Conservation (phyloP, 371 early-diverging fungal genomes). For the Haplosporangium sp. region DNA sequence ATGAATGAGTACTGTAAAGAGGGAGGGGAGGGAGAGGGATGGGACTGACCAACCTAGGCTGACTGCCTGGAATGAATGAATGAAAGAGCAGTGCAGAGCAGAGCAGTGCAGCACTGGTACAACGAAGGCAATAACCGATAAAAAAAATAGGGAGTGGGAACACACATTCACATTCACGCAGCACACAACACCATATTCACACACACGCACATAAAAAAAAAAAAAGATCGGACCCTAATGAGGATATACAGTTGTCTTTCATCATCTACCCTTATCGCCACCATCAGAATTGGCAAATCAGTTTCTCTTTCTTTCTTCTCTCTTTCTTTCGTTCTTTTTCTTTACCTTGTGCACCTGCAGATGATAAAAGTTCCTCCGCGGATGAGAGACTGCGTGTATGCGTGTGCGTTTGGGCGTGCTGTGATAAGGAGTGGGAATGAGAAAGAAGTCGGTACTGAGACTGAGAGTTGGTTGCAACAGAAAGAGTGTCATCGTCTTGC, state of each 20-base stretch:
- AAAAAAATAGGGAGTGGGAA: too few relatives aligned
- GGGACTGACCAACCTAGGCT: too few relatives aligned
- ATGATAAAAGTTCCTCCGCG: neutral
- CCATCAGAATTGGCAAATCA: neutral
- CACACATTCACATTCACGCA: too few relatives aligned
- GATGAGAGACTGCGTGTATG: too few relatives aligned
- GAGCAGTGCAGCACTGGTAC: too few relatives aligned
- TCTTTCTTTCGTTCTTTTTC: neutral
- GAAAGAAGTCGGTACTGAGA: neutral
- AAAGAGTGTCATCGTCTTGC: neutral
- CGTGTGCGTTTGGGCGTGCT: neutral
- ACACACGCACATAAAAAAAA: too few relatives aligned
- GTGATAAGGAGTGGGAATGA: neutral
- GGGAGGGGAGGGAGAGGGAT: neutral
- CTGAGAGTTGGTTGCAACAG: neutral
- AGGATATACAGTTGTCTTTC: neutral
- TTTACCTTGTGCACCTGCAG: neutral
- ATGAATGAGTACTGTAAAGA: neutral
- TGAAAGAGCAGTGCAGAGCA: neutral
- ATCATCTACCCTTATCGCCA: neutral
- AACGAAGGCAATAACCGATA: too few relatives aligned
- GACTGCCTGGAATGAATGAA: neutral
- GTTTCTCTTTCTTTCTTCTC: constrained; percentile 5
- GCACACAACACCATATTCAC: too few relatives aligned
- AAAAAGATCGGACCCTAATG: too few relatives aligned